Evolutionary conservation across 768 basidiomycete genomes (phyloP), one percentile per base, ranked within the genome.

Genomic region (Saitozyma sp.): DNA sequence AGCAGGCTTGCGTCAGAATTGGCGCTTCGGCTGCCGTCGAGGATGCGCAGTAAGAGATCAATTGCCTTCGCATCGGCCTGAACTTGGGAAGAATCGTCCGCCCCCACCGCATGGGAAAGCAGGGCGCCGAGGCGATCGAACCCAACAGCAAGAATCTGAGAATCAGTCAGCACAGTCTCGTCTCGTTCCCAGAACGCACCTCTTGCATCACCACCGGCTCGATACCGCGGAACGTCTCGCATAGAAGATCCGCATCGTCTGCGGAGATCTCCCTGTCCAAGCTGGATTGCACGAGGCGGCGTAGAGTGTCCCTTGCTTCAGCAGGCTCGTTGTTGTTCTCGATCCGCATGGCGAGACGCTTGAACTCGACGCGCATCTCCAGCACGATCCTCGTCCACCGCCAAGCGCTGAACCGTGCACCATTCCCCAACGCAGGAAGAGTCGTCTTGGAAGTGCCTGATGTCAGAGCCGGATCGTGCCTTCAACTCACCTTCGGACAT

Each of bases 291-390:
- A 75, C 64, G n/a, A 75, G 59, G 37, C 65, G 54, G 19, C 56
- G 59, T 6, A 77, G 49, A 0, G 69, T 67, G 37, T 70, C 58
- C 38, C 66, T 59, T 1, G 76, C 66, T 9, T 64, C 69, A 11
- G 19, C 54, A 5, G 64, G 63, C n/a, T 75, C 63, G 11, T 67
- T 65, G 13, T 49, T 61, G 19, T 60, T 66, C 16, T 54, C 64
- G 46, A 75, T 69, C 17, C 68, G 50, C 42, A 63, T 58, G 4
- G 67, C 69, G 3, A 77, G 60, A 6, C 71, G 65, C 50, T 77
- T 77, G 67, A 77, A 74, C 51, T 75, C 74, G 14, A 75, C 70
- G 37, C 76, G 63, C 67, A 77, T 73, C 50, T 71, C 71, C 5
- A 77, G 64, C 5, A 77, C 76, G 10, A 75, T 70, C 6, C 74